Evolutionary conservation across 805 yeast species (phyloP).

Genomic region (Middelhovenomyces tepae): DNA sequence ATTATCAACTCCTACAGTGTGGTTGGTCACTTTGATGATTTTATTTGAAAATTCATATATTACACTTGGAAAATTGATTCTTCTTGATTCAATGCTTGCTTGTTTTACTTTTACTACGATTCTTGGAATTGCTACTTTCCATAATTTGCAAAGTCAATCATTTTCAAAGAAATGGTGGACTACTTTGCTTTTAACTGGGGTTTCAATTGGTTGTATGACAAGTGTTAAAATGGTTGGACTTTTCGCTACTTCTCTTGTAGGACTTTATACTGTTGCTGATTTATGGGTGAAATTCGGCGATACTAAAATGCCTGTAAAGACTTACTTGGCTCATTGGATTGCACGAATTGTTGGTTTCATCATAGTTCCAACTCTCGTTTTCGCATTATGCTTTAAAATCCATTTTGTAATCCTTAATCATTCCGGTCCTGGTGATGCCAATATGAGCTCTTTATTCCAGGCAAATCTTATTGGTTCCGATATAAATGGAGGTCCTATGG

Average conservation of each 20-base stretch:
- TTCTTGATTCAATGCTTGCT: conserved; percentile 83
- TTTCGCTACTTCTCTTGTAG: conserved; percentile 79
- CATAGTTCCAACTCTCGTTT: conserved; percentile 60
- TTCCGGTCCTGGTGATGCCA: conserved; percentile 89
- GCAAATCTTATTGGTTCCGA: conserved; percentile 67
- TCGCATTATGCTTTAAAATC: conserved; percentile 62
- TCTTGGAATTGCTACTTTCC: conserved; percentile 62
- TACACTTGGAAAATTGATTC: conserved; percentile 79
- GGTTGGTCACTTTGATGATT: conserved; percentile 68
- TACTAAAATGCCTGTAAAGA: conserved; percentile 24
- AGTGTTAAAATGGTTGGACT: conserved; percentile 97
- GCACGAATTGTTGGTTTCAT: conserved; percentile 60
- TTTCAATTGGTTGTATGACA: conserved; percentile 80
- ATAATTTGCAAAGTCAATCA: conserved; percentile 48
- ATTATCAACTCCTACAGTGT: conserved; percentile 58
- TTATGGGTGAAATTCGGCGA: conserved; percentile 81
- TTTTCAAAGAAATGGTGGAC: conserved; percentile 86
- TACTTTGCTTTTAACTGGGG: conserved; percentile 80
- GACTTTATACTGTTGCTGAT: conserved; percentile 81
- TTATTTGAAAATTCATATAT: conserved; percentile 74
- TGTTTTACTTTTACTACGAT: conserved; percentile 84
- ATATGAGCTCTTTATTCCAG: conserved; percentile 84
- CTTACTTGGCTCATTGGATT: conserved; percentile 53
- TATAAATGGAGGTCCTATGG: conserved; percentile 57
- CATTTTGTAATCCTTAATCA: conserved; percentile 70